These are phyloP conservation scores for Sungouiozyma ichnusensis DNA, from an alignment of 805 yeast species.

Conservation along the genomic window DNA sequence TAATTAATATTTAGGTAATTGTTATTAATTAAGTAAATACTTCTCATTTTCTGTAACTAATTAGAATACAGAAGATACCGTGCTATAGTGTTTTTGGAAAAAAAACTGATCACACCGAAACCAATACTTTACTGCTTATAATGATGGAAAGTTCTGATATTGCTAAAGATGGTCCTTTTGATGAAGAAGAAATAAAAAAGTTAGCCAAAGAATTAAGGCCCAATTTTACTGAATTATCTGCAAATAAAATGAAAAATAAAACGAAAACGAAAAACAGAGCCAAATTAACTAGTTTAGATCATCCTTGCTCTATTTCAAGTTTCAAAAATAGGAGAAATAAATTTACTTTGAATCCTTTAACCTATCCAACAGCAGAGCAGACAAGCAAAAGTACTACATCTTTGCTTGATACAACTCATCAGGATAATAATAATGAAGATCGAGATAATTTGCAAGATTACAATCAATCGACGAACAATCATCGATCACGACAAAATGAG, in stretches of 20 bases:
- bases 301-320: background rate
- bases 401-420: background rate
- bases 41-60: too few species aligned
- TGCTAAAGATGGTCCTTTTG: background rate
- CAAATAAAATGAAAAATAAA: too few species aligned
- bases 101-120: too few species aligned
- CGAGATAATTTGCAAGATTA: background rate
- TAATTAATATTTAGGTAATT: background rate
- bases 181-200: background rate
- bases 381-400: background rate
- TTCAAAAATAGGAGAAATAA: background rate
- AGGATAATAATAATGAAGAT: background rate
- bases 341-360: too few species aligned
- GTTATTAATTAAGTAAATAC: too few species aligned
- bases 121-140: too few species aligned
- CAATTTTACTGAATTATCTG: background rate
- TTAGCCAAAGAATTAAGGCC: background rate
- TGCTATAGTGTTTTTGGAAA: too few species aligned
- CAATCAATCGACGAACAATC: background rate
- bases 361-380: background rate
- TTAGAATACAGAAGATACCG: too few species aligned
- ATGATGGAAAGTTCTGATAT: background rate
- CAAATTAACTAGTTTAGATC: background rate
- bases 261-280: background rate
- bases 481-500: conserved; percentile 33